Evolutionary conservation across 176 grass and related monocot genomes (phyloP).

Genomic region (maize (Zea mays)): DNA sequence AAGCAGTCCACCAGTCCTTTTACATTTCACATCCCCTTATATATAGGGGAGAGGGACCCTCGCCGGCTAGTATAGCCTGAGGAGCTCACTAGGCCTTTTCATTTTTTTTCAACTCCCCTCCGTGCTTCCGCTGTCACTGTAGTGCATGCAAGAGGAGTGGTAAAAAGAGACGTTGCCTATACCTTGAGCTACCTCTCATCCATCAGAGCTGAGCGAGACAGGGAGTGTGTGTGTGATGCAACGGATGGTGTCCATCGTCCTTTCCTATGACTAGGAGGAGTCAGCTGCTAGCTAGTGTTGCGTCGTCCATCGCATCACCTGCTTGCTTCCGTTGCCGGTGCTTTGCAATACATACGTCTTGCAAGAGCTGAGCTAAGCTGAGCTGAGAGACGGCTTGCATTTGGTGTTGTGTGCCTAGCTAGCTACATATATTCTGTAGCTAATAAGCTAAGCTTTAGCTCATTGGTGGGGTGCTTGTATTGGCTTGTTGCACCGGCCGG

Average conservation of each 20-base stretch:
- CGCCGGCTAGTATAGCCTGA: neutral
- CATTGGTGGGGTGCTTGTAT: neutral
- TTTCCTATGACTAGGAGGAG: neutral
- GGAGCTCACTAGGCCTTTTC: neutral
- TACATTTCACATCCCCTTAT: conserved; percentile 54
- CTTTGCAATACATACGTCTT: neutral
- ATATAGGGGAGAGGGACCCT: conserved; percentile 52
- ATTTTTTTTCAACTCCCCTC: conserved; percentile 22
- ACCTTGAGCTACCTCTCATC: conserved; percentile 34
- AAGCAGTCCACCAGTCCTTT: conserved; percentile 24
- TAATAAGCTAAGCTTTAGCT: neutral
- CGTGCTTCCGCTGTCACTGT: conserved; percentile 48
- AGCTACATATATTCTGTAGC: neutral
- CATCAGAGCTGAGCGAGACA: conserved; percentile 17
- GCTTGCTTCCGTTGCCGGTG: conserved; percentile 2
- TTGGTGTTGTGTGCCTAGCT: neutral
- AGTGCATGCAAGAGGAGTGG: conserved; percentile 49
- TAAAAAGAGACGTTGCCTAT: conserved; percentile 40
- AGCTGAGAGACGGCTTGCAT: neutral
- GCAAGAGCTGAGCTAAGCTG: neutral
- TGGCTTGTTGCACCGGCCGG: neutral
- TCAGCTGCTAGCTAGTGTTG: neutral
- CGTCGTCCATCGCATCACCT: conserved; percentile 28
- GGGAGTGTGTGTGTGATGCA: neutral
- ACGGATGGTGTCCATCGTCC: neutral